Conservation (phyloP, 768 basidiomycete species). For the Mycena vulgaris region DNA sequence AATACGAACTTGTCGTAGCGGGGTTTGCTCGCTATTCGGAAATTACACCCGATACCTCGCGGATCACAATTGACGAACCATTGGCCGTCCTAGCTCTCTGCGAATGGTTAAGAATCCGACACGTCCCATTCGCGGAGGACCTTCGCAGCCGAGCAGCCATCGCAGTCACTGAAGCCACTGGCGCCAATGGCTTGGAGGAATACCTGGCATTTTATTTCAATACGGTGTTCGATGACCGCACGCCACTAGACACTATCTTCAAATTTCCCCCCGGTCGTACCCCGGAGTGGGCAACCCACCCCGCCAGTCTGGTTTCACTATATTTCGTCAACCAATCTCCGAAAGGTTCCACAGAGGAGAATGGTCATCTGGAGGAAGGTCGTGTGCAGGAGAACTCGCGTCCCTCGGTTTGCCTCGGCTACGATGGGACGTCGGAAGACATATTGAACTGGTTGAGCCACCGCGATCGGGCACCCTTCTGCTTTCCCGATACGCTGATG, state of each 20-base stretch:
- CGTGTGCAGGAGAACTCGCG: background rate
- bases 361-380: background rate
- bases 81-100: background rate
- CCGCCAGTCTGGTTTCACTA: background rate
- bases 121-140: background rate
- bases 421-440: background rate
- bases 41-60: background rate
- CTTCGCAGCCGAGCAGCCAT: background rate
- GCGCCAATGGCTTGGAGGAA: background rate
- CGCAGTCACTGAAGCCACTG: background rate
- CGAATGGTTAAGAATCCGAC: background rate
- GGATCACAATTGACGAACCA: background rate
- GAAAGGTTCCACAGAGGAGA: background rate
- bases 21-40: background rate
- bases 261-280: background rate
- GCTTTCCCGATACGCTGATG: background rate
- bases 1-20: background rate
- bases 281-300: background rate
- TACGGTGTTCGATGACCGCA: background rate
- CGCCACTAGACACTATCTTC: background rate
- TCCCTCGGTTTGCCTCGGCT: background rate
- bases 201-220: conserved; percentile 6
- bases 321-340: background rate
- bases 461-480: background rate
- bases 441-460: background rate